Evolutionary conservation across 768 basidiomycete species (phyloP).

Genomic region (Phylloporus scabripes): DNA sequence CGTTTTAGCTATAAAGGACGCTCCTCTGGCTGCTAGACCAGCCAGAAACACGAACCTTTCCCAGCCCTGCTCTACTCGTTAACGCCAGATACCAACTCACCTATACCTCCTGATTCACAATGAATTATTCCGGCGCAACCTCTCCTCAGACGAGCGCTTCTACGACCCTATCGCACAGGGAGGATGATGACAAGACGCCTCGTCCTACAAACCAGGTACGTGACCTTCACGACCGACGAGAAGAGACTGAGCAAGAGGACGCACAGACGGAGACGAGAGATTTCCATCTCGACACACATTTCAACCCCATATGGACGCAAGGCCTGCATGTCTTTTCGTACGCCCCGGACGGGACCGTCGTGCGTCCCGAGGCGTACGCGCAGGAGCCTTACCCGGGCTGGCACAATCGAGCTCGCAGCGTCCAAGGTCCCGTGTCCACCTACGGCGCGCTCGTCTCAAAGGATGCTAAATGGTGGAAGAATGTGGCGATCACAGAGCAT

Average conservation of each 20-base stretch:
- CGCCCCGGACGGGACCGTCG: conserved; percentile 4
- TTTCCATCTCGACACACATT: conserved; percentile 47
- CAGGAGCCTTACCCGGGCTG: no score
- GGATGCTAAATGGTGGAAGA: conserved; percentile 17
- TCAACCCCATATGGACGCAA: conserved; percentile 32
- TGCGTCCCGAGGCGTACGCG: background rate
- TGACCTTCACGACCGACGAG: no score
- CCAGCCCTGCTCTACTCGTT: no score
- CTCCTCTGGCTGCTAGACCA: no score
- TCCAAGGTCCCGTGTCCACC: no score
- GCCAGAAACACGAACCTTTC: no score
- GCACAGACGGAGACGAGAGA: conserved; percentile 19
- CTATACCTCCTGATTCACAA: no score
- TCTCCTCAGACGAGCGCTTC: background rate
- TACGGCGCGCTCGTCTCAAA: no score
- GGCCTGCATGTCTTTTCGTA: conserved; percentile 15
- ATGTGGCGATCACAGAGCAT: conserved; percentile 14
- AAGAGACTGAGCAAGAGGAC: background rate
- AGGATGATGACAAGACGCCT: background rate
- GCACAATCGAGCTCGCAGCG: no score
- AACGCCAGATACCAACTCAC: no score
- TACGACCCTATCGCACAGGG: background rate
- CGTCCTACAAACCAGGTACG: background rate
- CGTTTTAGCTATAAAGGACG: no score
- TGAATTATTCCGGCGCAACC: no score